Base-by-base conservation (phyloP, 306 rosid genomes). In the Glycine tomentella region DNA sequence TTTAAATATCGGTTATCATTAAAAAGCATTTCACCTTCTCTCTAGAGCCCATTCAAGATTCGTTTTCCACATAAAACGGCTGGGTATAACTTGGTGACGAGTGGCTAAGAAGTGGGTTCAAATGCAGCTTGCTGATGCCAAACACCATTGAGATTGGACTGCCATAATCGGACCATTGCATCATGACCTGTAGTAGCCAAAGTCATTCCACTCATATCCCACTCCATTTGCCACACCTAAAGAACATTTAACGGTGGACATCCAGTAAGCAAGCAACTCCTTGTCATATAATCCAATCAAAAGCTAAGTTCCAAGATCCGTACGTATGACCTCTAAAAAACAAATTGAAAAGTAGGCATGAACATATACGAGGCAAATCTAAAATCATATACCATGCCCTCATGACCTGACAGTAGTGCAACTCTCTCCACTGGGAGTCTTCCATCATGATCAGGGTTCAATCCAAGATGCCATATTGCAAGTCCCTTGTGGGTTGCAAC, bases 181-280 rank as follows among this genome's bases (percentile, higher is more conserved):
- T 95, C 99, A 2, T 80, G 82, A 58, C 94, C 99, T 2, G 98
- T 84, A 69, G 91, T 87, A 72, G 98, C 99, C 87, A 93, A 91
- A 3, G 96, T 95, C 99, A 93, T 95, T 84, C 99, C 99, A 84
- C 98, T 94, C 90, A 91, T 89, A 83, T 95, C 97, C 98, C 98
- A 95, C 79, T 93, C 94, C 98, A 95, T 89, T 80, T 95, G 92
- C 98, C 98, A 91, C 42, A 90, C 97, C 99, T 95, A 76, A 74
- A 71, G 66, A 76, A 62, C 64, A 86, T 75, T 79, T 36, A 57
- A 74, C 7, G 4, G 9, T 42, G 7, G 46, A 42, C 9, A 25
- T 42, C 46, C 46, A 42, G 46, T 73, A 25, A 25, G 31, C 1
- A 66, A 83, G 64, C 20, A 77, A 63, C 20, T 3, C 56, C 51